These are phyloP conservation scores for Zea mays DNA, from an alignment of 176 grass and related monocot species.

Conservation along the genomic window DNA sequence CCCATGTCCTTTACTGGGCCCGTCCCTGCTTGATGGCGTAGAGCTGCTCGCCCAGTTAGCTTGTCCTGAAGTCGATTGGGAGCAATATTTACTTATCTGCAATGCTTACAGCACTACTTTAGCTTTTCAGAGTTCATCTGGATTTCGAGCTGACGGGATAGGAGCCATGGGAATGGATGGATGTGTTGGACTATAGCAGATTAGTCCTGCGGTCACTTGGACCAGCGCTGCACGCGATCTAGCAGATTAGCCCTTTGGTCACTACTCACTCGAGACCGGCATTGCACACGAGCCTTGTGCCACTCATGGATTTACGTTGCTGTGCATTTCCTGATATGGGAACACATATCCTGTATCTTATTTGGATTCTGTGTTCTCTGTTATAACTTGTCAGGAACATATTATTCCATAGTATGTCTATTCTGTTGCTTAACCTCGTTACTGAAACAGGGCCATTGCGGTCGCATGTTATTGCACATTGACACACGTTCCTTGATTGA, in stretches of 20 bases:
- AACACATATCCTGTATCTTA: neutral
- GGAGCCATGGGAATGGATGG: neutral
- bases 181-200: neutral
- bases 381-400: neutral
- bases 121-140: conserved; percentile 14
- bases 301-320: neutral
- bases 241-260: conserved; percentile 3
- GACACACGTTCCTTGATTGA: neutral
- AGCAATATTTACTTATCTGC: neutral
- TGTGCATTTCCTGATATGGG: conserved; percentile 14
- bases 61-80: neutral
- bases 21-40: conserved; percentile 22
- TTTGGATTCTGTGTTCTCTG: neutral
- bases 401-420: neutral
- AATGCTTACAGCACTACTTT: neutral
- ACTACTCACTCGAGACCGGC: neutral
- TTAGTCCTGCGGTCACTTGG: neutral
- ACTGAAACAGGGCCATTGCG: neutral
- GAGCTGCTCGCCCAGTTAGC: neutral
- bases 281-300: neutral
- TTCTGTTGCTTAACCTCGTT: neutral
- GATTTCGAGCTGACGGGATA: neutral
- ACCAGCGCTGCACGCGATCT: neutral
- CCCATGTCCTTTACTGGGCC: neutral
- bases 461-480: neutral